Evolutionary conservation across 257 asterid species (phyloP).

Genomic region (Solanum chaucha): DNA sequence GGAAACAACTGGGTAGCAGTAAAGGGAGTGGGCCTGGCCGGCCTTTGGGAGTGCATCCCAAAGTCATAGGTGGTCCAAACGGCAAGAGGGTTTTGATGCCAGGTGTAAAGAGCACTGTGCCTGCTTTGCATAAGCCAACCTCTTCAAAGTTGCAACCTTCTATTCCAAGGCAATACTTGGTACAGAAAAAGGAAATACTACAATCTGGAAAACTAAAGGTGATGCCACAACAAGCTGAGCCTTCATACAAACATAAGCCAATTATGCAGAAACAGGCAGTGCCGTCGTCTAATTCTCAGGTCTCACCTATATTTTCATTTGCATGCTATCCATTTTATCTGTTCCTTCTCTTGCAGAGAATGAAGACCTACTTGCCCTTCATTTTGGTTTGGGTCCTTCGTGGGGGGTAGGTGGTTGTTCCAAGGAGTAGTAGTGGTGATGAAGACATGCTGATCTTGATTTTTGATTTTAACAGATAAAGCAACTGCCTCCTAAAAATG

Average conservation of each 20-base stretch:
- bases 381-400: neutral
- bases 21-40: conserved; percentile 70
- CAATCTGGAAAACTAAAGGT: conserved; percentile 40
- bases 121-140: conserved; percentile 22
- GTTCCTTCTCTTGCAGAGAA: neutral
- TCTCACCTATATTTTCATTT: neutral
- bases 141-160: conserved; percentile 30
- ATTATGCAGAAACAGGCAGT: conserved; percentile 20
- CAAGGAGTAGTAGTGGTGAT: neutral
- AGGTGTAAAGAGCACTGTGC: conserved; percentile 15
- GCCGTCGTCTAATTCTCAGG: conserved; percentile 41
- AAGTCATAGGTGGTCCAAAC: conserved; percentile 18
- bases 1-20: conserved; percentile 38
- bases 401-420: neutral
- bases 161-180: conserved; percentile 25
- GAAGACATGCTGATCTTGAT: neutral
- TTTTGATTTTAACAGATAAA: conserved; percentile 30
- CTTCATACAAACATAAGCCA: neutral
- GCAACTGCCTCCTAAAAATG: conserved; percentile 26
- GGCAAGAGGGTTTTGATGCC: conserved; percentile 30
- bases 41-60: conserved; percentile 47
- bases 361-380: neutral
- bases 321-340: neutral
- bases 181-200: conserved; percentile 24
- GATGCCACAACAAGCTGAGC: neutral